Evolutionary conservation across 169 alveolate species (phyloP).

Genomic region (Eimeria necatrix): DNA sequence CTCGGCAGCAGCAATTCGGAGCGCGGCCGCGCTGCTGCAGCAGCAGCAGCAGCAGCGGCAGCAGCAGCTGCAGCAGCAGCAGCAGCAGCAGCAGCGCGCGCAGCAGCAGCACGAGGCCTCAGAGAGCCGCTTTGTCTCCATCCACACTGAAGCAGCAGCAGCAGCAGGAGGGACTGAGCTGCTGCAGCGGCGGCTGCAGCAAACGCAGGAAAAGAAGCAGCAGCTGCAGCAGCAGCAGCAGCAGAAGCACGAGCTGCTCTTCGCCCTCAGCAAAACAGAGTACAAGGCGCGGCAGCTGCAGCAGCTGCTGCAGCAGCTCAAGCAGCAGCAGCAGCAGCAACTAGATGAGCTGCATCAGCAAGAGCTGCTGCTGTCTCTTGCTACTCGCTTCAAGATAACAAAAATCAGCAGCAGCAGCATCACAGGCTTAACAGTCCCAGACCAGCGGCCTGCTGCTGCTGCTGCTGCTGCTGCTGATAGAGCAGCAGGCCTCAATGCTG

Average conservation of each 20-base stretch:
- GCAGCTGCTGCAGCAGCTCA: background rate
- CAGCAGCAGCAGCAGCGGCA: background rate
- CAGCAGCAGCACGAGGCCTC: background rate
- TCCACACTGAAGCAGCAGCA: background rate
- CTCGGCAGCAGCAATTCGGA: background rate
- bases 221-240: constrained; percentile 12
- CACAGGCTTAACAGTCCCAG: background rate
- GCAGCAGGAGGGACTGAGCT: background rate
- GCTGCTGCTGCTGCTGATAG: background rate
- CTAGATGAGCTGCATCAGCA: background rate
- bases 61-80: background rate
- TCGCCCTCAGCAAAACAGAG: background rate
- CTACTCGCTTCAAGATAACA: background rate
- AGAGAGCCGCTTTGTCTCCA: background rate
- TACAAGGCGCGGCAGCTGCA: background rate
- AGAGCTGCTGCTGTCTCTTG: background rate
- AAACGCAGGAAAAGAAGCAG: background rate
- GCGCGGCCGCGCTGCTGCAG: background rate
- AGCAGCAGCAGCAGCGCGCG: background rate
- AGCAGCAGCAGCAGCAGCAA: background rate
- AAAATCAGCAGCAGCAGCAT: background rate
- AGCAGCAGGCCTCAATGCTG: background rate
- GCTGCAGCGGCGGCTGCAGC: background rate
- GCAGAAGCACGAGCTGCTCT: background rate
- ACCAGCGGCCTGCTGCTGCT: constrained; percentile 2